Base-by-base conservation (phyloP, 2,329 filamentous ascomycete genomes). In the Calonectria crousiana region DNA sequence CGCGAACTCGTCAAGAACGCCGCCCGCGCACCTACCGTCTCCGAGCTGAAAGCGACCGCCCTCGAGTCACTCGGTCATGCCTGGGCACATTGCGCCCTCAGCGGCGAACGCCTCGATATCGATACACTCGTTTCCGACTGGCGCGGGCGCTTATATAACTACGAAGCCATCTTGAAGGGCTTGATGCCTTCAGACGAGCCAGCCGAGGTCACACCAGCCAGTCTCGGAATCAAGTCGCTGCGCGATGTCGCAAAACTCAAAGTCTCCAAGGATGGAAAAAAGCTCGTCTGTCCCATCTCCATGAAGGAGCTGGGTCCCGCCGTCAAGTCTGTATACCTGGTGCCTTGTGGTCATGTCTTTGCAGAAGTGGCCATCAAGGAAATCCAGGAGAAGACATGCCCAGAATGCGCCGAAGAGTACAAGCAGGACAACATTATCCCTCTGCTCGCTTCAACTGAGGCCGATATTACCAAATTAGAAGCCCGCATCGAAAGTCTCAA, bases 1-100 rank as follows among this genome's bases (percentile, higher is more conserved):
- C 94, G 95, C 82, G 97, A 99, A 85, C 94, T 99, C 58, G 97
- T 99, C 84, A 98, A 98, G 86, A 94, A 96, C 85, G 95, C 96
- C 34, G 95, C 96, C 52, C 94, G 95, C 80, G 90, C 92, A 67
- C 94, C 94, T 28, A 97, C 94, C 41, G 90, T 95, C 34, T 93
- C 95, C 60, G 94, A 98, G 87, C 87, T 98, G 72, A 98, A 98
- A 87, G 95, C 97, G 77, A 93, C 94, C 11, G 93, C 93, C 78
- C 92, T 94, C 82, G 96, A 98, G 84, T 94, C 95, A 52, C 93
- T 97, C 82, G 91, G 92, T 74, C 95, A 98, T 85, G 91, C 92
- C 80, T 99, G 97, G 97, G 90, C 91, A 6, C 94, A 93, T 76
- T 98, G 97, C 81, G 95, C 96, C 0, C 88, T 99, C n/a, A 97